Evolutionary conservation across 768 basidiomycete species (phyloP).

Genomic region (Suillus brevipes): DNA sequence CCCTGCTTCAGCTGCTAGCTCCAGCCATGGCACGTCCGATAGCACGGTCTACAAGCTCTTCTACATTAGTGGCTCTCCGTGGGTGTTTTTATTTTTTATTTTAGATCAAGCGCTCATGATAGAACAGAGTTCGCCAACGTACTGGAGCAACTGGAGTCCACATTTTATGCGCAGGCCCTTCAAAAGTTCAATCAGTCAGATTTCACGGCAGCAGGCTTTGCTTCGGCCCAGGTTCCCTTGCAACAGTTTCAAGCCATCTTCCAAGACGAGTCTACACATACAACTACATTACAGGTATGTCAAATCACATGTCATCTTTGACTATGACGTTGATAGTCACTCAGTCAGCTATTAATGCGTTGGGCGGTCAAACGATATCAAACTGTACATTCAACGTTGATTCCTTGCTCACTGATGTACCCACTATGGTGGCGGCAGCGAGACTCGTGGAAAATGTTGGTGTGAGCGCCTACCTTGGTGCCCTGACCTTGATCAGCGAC

Average conservation of each 20-base stretch:
- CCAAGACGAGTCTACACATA: constrained; percentile 62
- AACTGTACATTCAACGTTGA: constrained; percentile 71
- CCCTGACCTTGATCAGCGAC: constrained; percentile 60
- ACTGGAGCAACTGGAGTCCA: constrained; percentile 69
- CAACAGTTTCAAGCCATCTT: constrained; percentile 64
- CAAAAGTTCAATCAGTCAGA: constrained; percentile 62
- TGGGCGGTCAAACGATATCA: constrained; percentile 54
- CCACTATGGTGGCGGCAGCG: constrained; percentile 68
- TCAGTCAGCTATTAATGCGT: constrained; percentile 49
- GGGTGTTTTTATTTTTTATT: constrained; percentile 29
- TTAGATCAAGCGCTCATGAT: background rate
- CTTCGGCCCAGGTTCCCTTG: constrained; percentile 50
- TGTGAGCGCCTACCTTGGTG: constrained; percentile 76
- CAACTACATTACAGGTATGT: constrained; percentile 50
- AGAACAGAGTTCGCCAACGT: constrained; percentile 70
- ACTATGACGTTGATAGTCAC: background rate
- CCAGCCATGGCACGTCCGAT: constrained; percentile 13
- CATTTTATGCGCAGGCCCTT: constrained; percentile 69
- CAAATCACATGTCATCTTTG: background rate
- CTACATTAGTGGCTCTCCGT: constrained; percentile 55
- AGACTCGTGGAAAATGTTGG: constrained; percentile 78
- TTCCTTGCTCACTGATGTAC: constrained; percentile 59
- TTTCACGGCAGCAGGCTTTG: constrained; percentile 67
- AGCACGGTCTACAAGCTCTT: constrained; percentile 8
- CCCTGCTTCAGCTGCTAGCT: background rate